Percentiles rank a stretch among this genome's conserved stretches.
Evolutionary conservation across 371 early-diverging fungal genomes (phyloP).

Genomic region (Mortierella sp.): DNA sequence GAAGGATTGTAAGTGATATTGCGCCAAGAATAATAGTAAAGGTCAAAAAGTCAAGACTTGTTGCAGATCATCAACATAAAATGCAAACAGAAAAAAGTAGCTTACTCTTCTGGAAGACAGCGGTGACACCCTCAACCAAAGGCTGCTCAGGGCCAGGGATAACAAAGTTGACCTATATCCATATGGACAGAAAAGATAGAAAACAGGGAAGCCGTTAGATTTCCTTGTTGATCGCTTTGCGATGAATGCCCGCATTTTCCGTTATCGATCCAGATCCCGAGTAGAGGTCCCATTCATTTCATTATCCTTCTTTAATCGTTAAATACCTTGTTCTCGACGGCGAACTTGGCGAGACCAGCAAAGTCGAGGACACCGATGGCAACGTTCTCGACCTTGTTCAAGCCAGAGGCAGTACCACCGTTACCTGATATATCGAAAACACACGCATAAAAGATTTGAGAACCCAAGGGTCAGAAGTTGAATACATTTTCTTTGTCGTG

Average conservation of each 20-base stretch:
- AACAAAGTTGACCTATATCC: constrained; percentile 76
- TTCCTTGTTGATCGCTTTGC: neutral
- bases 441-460: constrained; percentile 1
- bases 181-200: too few species aligned
- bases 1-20: neutral
- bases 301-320: neutral
- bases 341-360: constrained; percentile 82
- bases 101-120: constrained; percentile 85
- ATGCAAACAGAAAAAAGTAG: neutral
- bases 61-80: neutral
- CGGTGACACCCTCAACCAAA: constrained; percentile 92
- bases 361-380: constrained; percentile 81
- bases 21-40: neutral
- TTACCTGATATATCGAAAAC: constrained; percentile 74
- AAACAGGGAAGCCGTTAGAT: neutral
- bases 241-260: constrained; percentile 1
- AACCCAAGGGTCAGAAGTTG: neutral
- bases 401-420: constrained; percentile 87
- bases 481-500: constrained; percentile 8
- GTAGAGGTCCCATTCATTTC: neutral
- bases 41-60: neutral
- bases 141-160: constrained; percentile 98
- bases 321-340: constrained; percentile 80
- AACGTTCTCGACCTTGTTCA: constrained; percentile 86
- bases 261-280: neutral